Percentiles rank a stretch among this genome's conserved stretches.
These are phyloP conservation scores for Ogataea parapolymorpha DNA, from an alignment of 805 yeast species.

Conservation along the genomic window DNA sequence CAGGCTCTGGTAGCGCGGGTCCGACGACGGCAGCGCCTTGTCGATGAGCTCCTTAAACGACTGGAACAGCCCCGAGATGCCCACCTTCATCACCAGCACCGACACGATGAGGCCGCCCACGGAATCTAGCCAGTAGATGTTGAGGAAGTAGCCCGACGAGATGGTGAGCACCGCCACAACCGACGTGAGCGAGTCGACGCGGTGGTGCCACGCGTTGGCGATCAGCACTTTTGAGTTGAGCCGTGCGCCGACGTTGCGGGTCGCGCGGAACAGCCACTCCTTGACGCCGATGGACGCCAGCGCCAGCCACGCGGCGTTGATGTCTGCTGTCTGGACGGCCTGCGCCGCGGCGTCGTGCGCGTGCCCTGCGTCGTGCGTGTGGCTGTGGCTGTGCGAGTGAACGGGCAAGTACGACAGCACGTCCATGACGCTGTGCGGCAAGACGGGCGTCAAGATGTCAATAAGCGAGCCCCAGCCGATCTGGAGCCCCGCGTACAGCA, in stretches of 20 bases:
- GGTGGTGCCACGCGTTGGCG: conserved; percentile 99
- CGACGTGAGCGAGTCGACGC: conserved; percentile 91
- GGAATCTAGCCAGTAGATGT: conserved; percentile 83
- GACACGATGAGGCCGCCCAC: conserved; percentile 90
- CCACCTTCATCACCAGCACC: conserved; percentile 76
- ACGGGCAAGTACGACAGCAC: conserved; percentile 46
- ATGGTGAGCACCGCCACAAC: conserved; percentile 87
- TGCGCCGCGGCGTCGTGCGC: conserved; percentile 3
- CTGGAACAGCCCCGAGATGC: conserved; percentile 65
- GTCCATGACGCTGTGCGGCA: conserved; percentile 63
- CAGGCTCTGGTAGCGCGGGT: conserved; percentile 45
- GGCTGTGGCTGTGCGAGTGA: conserved; percentile 55
- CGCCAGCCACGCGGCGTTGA: conserved; percentile 97
- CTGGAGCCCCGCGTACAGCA: conserved; percentile 82
- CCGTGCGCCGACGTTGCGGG: conserved; percentile 72
- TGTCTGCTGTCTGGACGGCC: conserved; percentile 45
- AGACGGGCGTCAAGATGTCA: conserved; percentile 60
- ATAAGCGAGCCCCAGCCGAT: conserved; percentile 85
- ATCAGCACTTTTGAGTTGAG: conserved; percentile 84
- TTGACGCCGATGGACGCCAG: conserved; percentile 82
- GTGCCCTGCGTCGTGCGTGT: conserved; percentile 34
- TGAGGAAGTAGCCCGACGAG: conserved; percentile 74
- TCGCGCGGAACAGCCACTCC: conserved; percentile 83
- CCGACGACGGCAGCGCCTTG: conserved; percentile 52
- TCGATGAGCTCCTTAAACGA: conserved; percentile 80